Conservation (phyloP, 306 rosid genomes). For the Albizia julibrissin region DNA sequence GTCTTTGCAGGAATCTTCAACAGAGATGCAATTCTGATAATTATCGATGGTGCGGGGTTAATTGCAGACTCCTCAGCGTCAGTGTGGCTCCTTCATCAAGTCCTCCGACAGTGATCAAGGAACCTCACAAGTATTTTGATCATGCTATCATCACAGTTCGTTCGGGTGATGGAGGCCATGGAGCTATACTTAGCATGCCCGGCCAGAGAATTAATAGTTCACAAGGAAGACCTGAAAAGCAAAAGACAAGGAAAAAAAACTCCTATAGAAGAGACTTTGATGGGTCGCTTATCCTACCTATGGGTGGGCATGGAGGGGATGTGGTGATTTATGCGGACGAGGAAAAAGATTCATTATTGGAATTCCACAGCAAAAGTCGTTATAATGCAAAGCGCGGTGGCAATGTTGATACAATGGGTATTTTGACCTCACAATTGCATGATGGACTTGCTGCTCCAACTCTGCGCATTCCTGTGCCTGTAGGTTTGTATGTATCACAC, state of each 20-base stretch:
- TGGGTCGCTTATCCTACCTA: constrained; percentile 76
- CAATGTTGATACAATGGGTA: constrained; percentile 84
- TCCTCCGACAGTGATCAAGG: constrained; percentile 41
- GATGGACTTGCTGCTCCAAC: constrained; percentile 57
- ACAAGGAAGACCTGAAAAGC: constrained; percentile 48
- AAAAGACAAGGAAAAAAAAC: constrained; percentile 49
- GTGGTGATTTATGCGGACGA: constrained; percentile 88
- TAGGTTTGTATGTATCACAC: constrained; percentile 65
- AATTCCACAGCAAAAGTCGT: constrained; percentile 52
- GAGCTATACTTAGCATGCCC: constrained; percentile 63
- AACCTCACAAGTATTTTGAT: constrained; percentile 88
- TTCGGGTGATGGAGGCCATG: constrained; percentile 91
- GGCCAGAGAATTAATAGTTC: constrained; percentile 31
- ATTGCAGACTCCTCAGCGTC: constrained; percentile 26
- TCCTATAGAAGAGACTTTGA: constrained; percentile 76
- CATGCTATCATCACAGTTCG: constrained; percentile 82
- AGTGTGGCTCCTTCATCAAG: constrained; percentile 19
- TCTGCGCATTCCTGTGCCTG: constrained; percentile 85
- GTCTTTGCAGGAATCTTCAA: background rate
- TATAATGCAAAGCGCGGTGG: constrained; percentile 78
- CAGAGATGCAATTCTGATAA: constrained; percentile 5
- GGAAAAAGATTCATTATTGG: constrained; percentile 57
- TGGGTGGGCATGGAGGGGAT: constrained; percentile 89
- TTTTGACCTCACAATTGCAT: constrained; percentile 60
- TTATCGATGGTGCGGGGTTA: constrained; percentile 3